These are phyloP conservation scores for Magnolia officinalis DNA, from an alignment of 164 flowering plant species.

Conservation along the genomic window DNA sequence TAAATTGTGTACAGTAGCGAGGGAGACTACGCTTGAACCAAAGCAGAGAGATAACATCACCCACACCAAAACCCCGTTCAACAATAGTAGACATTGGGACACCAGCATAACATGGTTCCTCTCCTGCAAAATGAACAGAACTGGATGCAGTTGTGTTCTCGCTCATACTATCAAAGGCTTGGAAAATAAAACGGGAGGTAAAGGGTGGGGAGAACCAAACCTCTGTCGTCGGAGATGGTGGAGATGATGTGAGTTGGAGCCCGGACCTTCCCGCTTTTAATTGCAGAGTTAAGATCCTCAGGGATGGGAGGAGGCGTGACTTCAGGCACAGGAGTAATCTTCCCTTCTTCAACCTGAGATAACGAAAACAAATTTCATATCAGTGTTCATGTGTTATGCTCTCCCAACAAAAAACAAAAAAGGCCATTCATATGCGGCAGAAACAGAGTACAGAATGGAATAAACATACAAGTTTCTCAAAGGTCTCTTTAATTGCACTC, in stretches of 20 bases:
- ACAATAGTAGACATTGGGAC: conserved; percentile 93
- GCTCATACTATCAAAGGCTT: neutral
- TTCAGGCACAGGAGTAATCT: conserved; percentile 76
- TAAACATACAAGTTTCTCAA: conserved; percentile 71
- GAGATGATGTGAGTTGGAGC: conserved; percentile 98
- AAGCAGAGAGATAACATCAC: conserved; percentile 91
- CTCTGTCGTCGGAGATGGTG: conserved; percentile 97
- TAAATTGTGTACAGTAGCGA: conserved; percentile 80
- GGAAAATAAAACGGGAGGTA: neutral
- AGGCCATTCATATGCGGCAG: neutral
- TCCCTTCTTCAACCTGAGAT: conserved; percentile 68
- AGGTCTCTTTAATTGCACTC: conserved; percentile 78
- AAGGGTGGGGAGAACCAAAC: conserved; percentile 26
- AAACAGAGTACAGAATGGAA: neutral
- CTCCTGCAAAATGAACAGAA: conserved; percentile 44
- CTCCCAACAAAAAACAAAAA: neutral
- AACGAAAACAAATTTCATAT: neutral
- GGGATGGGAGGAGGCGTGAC: conserved; percentile 90
- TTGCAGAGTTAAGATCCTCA: conserved; percentile 90
- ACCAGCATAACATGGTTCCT: conserved; percentile 93
- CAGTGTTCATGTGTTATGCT: neutral
- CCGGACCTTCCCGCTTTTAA: conserved; percentile 98
- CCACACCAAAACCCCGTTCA: conserved; percentile 83
- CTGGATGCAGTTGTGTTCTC: neutral
- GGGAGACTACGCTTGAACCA: conserved; percentile 99